phyloP scores from a whole-genome alignment of 2,329 filamentous ascomycete species.

The Ophiostoma australiae region DNA sequence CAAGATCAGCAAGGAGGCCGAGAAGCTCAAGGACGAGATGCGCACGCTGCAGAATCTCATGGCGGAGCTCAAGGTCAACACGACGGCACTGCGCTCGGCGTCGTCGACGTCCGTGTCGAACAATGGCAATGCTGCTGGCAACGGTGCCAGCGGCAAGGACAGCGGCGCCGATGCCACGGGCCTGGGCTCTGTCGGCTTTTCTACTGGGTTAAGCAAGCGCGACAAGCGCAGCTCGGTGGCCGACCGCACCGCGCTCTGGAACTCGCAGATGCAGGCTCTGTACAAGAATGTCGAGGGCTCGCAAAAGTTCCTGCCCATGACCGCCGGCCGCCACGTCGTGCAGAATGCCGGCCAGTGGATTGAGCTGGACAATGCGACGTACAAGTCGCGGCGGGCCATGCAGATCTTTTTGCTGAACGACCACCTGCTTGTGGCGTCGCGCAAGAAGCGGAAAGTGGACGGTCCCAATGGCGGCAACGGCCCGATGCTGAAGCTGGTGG shows the following conservation, averaged over 20 bases:
- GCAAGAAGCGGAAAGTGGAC: conserved; percentile 87
- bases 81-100: conserved; percentile 58
- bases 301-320: conserved; percentile 90
- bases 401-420: conserved; percentile 93
- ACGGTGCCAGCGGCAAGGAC: conserved; percentile 11
- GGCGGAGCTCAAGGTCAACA: conserved; percentile 81
- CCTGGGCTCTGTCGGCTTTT: conserved; percentile 46
- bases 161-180: conserved; percentile 40
- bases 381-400: conserved; percentile 84
- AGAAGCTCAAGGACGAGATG: conserved; percentile 97
- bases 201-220: conserved; percentile 56
- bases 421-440: conserved; percentile 82
- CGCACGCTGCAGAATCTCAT: conserved; percentile 82
- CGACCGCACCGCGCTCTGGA: conserved; percentile 62
- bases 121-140: conserved; percentile 28
- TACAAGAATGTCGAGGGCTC: conserved; percentile 98
- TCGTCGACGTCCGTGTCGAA: conserved; percentile 42
- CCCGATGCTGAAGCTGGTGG: conserved; percentile 71
- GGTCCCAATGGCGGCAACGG: conserved; percentile 47
- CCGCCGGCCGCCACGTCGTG: conserved; percentile 86
- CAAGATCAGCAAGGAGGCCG: conserved; percentile 97
- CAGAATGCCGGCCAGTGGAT: conserved; percentile 93
- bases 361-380: conserved; percentile 93
- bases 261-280: conserved; percentile 69
- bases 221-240: conserved; percentile 88